Evolutionary conservation across 768 basidiomycete species (phyloP).

Genomic region (Suillus luteus): DNA sequence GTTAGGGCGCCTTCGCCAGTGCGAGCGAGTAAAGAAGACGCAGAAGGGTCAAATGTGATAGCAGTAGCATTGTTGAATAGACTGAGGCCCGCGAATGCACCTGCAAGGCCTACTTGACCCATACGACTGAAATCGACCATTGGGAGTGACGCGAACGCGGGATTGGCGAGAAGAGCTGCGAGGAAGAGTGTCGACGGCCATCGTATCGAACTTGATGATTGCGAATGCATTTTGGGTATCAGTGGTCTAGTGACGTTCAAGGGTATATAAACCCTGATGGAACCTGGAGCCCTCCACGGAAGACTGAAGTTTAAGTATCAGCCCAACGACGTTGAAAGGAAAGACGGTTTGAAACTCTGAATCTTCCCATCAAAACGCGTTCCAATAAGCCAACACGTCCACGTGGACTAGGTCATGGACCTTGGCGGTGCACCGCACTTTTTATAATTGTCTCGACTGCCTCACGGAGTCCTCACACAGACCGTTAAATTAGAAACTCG

Average conservation of each 20-base stretch:
- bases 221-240: conserved; percentile 12
- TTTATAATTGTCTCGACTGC: neutral
- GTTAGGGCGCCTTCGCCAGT: conserved; percentile 64
- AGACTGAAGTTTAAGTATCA: conserved; percentile 2
- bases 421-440: neutral
- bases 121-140: conserved; percentile 76
- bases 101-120: conserved; percentile 88
- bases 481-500: neutral
- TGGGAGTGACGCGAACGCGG: conserved; percentile 45
- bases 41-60: conserved; percentile 65
- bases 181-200: conserved; percentile 32
- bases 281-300: conserved; percentile 8
- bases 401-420: conserved; percentile 28
- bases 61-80: conserved; percentile 62
- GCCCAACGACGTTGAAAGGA: conserved; percentile 3
- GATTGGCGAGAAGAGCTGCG: conserved; percentile 16
- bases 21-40: conserved; percentile 72
- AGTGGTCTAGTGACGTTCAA: conserved; percentile 9
- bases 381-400: conserved; percentile 20
- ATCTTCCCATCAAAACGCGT: conserved; percentile 11
- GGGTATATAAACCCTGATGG: conserved; percentile 17
- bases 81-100: conserved; percentile 86
- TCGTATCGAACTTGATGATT: conserved; percentile 12
- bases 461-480: conserved; percentile 5
- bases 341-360: conserved; percentile 4